A percentile compares a stretch with the other conserved stretches of the same genome.
These are phyloP conservation scores for Clavispora fructus DNA, from an alignment of 805 yeast genomes.

Conservation along the genomic window DNA sequence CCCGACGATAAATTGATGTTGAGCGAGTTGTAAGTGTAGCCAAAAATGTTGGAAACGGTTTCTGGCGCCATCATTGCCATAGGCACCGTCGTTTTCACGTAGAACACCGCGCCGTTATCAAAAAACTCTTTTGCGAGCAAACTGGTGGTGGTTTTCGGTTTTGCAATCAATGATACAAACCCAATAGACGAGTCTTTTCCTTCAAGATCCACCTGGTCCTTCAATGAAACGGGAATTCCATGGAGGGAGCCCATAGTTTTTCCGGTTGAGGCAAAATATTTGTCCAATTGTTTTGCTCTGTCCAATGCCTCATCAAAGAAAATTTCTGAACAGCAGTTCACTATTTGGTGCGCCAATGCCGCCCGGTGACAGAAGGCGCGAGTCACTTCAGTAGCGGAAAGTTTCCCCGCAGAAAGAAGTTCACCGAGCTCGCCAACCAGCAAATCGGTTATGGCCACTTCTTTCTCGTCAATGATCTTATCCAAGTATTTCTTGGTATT, in stretches of 20 bases:
- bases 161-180: background rate
- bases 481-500: background rate
- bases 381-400: conserved; percentile 6
- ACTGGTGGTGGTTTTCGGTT: background rate
- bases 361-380: conserved; percentile 23
- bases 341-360: conserved; percentile 21
- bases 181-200: conserved; percentile 1
- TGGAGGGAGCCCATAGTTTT: conserved; percentile 7
- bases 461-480: background rate
- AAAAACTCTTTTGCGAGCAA: conserved; percentile 33
- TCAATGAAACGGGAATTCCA: conserved; percentile 2
- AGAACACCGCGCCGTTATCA: conserved; percentile 50
- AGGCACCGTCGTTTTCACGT: conserved; percentile 60
- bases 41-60: conserved; percentile 51
- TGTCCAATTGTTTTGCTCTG: conserved; percentile 17
- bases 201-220: conserved; percentile 1
- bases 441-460: background rate
- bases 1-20: conserved; percentile 55
- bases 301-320: conserved; percentile 17
- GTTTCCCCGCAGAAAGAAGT: background rate
- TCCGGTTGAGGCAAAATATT: conserved; percentile 8
- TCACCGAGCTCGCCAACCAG: background rate
- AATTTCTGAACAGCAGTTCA: conserved; percentile 19
- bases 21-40: conserved; percentile 51
- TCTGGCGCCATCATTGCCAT: conserved; percentile 64